These are phyloP conservation scores for Solanum sejunctum DNA, from an alignment of 257 asterid species.

Conservation along the genomic window DNA sequence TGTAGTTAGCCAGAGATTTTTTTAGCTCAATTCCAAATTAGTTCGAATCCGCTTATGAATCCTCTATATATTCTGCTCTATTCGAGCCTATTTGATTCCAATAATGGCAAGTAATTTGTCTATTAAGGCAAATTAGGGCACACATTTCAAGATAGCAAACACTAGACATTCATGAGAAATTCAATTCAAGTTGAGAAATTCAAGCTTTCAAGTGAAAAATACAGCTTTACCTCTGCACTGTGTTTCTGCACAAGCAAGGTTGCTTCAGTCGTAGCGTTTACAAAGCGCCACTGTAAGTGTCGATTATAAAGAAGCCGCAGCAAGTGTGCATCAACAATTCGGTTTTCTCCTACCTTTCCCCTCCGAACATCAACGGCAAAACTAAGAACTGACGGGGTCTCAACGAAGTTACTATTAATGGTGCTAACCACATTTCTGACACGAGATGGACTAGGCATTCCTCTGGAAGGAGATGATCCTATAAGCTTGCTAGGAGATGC, in stretches of 20 bases:
- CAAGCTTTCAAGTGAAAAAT: neutral
- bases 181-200: neutral
- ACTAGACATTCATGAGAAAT: neutral
- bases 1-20: too few species aligned
- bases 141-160: neutral
- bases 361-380: conserved; percentile 88
- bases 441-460: conserved; percentile 60
- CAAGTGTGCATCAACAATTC: conserved; percentile 69
- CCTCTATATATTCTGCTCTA: neutral
- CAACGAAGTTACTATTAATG: conserved; percentile 50
- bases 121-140: neutral
- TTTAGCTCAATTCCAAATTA: neutral
- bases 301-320: conserved; percentile 86
- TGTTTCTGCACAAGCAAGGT: conserved; percentile 58
- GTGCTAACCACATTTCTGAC: conserved; percentile 73
- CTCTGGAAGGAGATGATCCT: conserved; percentile 70
- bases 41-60: neutral
- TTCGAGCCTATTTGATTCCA: neutral
- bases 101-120: neutral
- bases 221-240: conserved; percentile 61
- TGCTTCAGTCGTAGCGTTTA: conserved; percentile 69
- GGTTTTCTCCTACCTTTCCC: conserved; percentile 83
- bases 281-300: conserved; percentile 89
- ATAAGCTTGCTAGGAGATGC: conserved; percentile 69
- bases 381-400: conserved; percentile 89